Percentiles rank a stretch among this genome's conserved stretches.
phyloP scores from a whole-genome alignment of 495 filamentous ascomycete genomes.

The Talaromyces ruber region DNA sequence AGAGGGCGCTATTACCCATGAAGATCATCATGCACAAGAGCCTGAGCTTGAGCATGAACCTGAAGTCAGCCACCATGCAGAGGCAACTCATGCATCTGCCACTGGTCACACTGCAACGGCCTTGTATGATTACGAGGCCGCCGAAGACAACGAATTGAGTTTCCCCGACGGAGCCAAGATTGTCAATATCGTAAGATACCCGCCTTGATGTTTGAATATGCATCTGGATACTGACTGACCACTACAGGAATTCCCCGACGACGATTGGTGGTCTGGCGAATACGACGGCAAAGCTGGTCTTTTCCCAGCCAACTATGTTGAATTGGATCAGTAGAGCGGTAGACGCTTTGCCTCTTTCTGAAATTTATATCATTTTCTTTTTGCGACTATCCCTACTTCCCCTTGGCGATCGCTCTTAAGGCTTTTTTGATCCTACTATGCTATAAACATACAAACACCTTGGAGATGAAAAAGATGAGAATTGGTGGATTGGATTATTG shows the following conservation, averaged over 20 bases:
- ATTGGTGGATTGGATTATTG: background rate
- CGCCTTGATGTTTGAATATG: background rate
- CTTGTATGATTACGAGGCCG: slow-evolving; percentile 93
- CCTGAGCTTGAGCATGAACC: slow-evolving; percentile 13
- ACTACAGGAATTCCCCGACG: slow-evolving; percentile 86
- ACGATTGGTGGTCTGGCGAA: slow-evolving; percentile 96
- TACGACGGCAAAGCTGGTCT: slow-evolving; percentile 71
- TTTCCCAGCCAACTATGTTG: slow-evolving; percentile 86
- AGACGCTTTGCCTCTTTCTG: slow-evolving; percentile 11
- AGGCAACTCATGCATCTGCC: slow-evolving; percentile 15
- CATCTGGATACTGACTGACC: slow-evolving; percentile 2
- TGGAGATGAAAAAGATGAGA: background rate
- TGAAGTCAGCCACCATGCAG: slow-evolving; percentile 14
- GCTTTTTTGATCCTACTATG: background rate
- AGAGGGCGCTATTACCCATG: slow-evolving; percentile 6
- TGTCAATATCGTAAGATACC: slow-evolving; percentile 45
- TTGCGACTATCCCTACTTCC: background rate
- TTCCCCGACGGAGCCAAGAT: slow-evolving; percentile 88
- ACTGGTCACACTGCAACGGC: slow-evolving; percentile 65
- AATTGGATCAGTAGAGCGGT: slow-evolving; percentile 52
- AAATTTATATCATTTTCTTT: background rate
- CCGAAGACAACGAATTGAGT: slow-evolving; percentile 92
- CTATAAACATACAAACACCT: background rate
- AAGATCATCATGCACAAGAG: background rate
- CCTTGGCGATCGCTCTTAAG: background rate